phyloP scores from a whole-genome alignment of 164 flowering plant species.

The Protea cynaroides region DNA sequence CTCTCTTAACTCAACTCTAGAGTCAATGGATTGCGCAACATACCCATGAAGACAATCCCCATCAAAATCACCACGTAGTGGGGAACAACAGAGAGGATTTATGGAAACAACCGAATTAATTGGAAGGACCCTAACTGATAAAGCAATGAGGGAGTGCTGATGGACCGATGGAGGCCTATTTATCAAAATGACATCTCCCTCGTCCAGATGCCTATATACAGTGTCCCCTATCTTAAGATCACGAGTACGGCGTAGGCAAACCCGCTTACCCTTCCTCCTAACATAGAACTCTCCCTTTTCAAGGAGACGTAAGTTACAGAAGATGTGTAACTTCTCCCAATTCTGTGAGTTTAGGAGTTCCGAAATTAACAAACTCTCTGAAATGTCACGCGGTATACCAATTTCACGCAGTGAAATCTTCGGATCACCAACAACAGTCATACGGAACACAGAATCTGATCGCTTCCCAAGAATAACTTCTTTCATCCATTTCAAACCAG shows the following conservation, averaged over 20 bases:
- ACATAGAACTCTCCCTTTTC: slow-evolving; percentile 45
- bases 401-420: slow-evolving; percentile 62
- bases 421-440: slow-evolving; percentile 91
- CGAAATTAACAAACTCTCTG: slow-evolving; percentile 52
- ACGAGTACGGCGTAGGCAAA: slow-evolving; percentile 16
- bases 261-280: slow-evolving; percentile 39
- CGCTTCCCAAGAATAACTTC: slow-evolving; percentile 75
- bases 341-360: slow-evolving; percentile 58
- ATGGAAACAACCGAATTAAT: slow-evolving; percentile 50
- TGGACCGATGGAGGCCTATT: slow-evolving; percentile 96
- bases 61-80: slow-evolving; percentile 92
- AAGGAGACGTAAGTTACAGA: slow-evolving; percentile 32
- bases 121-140: slow-evolving; percentile 67
- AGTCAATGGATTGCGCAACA: slow-evolving; percentile 68
- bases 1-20: slow-evolving; percentile 74
- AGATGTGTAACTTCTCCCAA: slow-evolving; percentile 35
- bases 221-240: slow-evolving; percentile 52
- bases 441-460: slow-evolving; percentile 67
- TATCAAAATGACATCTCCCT: slow-evolving; percentile 74
- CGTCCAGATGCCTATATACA: slow-evolving; percentile 47
- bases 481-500: slow-evolving; percentile 75
- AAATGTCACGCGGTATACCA: slow-evolving; percentile 66
- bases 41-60: slow-evolving; percentile 94
- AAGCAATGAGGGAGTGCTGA: slow-evolving; percentile 75
- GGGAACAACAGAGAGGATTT: slow-evolving; percentile 80